phyloP scores from a whole-genome alignment of 108 stramenopile genomes.

The Phaeodactylum tricornutum region DNA sequence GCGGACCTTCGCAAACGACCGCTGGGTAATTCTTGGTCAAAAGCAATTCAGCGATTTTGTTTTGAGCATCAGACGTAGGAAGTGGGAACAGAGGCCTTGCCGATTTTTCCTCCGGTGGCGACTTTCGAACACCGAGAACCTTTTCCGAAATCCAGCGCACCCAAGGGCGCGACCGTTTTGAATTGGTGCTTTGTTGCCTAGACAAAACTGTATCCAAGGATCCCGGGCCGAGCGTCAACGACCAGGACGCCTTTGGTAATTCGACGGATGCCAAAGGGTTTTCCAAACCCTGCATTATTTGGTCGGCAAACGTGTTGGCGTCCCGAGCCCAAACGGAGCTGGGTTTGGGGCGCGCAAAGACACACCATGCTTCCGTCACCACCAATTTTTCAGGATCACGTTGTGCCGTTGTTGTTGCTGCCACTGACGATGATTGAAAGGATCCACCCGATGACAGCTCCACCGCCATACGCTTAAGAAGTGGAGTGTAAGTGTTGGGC shows the following conservation, averaged over 20 bases:
- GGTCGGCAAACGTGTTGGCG: conserved; percentile 29
- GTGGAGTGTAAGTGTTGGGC: conserved; percentile 26
- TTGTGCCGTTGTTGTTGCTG: not conserved
- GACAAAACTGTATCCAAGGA: conserved; percentile 15
- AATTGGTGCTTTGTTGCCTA: not conserved
- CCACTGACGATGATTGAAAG: conserved; percentile 15
- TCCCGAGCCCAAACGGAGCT: conserved; percentile 46
- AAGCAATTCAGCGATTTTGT: conserved; percentile 39
- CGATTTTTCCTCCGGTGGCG: not conserved
- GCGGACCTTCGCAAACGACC: conserved; percentile 37
- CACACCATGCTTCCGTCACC: conserved; percentile 44
- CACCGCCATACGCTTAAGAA: conserved; percentile 39
- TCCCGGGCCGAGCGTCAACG: conserved; percentile 40
- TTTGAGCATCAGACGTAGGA: conserved; percentile 38
- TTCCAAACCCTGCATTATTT: not conserved
- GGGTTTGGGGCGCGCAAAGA: conserved; percentile 31
- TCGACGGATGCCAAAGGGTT: not conserved
- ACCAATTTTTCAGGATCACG: conserved; percentile 9
- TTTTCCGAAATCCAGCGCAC: not conserved
- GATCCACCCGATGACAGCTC: conserved; percentile 36
- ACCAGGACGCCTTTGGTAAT: conserved; percentile 30
- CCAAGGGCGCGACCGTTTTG: not conserved
- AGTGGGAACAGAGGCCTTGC: conserved; percentile 24
- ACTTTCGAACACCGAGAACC: not conserved
- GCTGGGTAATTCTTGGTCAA: conserved; percentile 31